Evolutionary conservation across 805 yeast species (phyloP), one percentile per base, ranked within the genome.

Genomic region (Saccharomycopsis selenospora): DNA sequence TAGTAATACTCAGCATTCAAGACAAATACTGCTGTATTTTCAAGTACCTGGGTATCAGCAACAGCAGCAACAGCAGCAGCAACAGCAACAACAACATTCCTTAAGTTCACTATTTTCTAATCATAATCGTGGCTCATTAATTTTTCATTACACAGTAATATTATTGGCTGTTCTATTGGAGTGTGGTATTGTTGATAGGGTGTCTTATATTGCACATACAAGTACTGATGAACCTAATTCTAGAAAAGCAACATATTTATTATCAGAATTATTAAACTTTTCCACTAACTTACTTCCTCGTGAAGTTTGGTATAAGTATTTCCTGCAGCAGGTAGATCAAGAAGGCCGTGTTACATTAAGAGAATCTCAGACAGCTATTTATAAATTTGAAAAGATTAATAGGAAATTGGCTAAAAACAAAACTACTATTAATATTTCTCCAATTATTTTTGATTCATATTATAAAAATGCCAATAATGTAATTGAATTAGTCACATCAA

Each of bases 131-230:
- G 29, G 29, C 7, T 27, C 29, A 8, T 27, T 27, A 11, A 27
- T 27, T 14, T 33, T 33, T 36, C 95, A 90, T 55, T 82, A 77
- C 57, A 71, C 80, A 3, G 82, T 95, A 0, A 60, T 85, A 2
- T 51, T 89, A 2, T 62, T 83, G 0, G 64, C 71, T 3, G 66
- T 79, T 0, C 66, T 87, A n/a, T 60, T 84, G 29, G 66, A 72
- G 18, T 72, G 83, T 55, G 78, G 75, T 2, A 64, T 90, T 0
- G 64, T 76, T 1, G 73, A 72, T 1, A 66, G 69, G 4, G 63
- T 87, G 2, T 58, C 73, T 1, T 55, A 61, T 2, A 60, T 79
- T 3, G 56, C 77, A n/a, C 64, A 70, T 25, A 63, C 60, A 10
- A 64, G 72, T 40, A 57, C 66, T 11, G 77, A 80, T 57, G 69